Percentiles rank a stretch among this genome's conserved stretches.
Conservation (phyloP, 768 basidiomycete genomes). For the Mycena chlorophos region DNA sequence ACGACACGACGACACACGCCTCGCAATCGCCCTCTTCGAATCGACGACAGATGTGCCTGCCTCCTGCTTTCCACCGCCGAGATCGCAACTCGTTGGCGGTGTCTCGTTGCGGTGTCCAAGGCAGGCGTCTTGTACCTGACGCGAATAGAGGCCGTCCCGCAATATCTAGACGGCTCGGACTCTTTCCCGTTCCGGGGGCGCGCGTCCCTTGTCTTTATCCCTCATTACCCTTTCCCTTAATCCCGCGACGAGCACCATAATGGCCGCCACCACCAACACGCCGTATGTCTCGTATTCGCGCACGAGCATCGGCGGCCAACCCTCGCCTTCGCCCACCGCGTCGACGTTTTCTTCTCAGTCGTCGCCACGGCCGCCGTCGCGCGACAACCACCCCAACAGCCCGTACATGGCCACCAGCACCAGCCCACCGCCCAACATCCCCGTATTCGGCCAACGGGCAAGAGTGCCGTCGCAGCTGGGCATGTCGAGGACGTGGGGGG, state of each 20-base stretch:
- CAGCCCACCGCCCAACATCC: neutral
- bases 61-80: neutral
- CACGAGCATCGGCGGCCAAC: constrained; percentile 6
- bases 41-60: neutral
- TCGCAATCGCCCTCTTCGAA: constrained; percentile 2
- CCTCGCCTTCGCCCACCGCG: neutral
- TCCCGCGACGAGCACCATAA: neutral
- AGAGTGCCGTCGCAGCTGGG: constrained; percentile 12
- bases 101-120: too few species aligned
- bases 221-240: neutral
- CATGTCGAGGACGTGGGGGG: constrained; percentile 9
- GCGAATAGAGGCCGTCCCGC: neutral
- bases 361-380: neutral
- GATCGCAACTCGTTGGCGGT: too few species aligned
- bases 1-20: neutral
- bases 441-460: neutral
- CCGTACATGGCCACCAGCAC: neutral
- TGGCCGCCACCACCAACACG: neutral
- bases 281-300: constrained; percentile 1
- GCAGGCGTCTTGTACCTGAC: constrained; percentile 2
- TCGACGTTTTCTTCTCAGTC: neutral
- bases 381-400: constrained; percentile 1
- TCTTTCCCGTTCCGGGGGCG: neutral
- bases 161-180: neutral
- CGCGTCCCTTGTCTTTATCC: neutral